Conservation (phyloP, 169 alveolate genomes). For the Eimeria mitis region DNA sequence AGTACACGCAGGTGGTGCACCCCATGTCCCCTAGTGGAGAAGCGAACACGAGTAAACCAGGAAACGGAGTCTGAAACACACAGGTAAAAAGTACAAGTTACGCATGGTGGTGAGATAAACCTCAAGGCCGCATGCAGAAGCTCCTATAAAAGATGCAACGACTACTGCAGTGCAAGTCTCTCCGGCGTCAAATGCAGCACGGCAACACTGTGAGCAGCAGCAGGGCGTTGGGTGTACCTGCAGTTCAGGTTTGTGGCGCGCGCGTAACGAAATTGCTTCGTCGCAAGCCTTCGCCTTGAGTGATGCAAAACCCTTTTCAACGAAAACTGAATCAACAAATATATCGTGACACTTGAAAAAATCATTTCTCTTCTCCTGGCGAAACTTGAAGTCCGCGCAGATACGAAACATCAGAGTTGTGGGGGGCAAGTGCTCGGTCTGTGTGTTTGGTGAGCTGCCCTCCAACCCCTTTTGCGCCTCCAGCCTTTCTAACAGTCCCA, state of each 20-base stretch:
- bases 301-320: constrained; percentile 46
- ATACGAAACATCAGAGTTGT: constrained; percentile 71
- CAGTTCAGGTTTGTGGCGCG: constrained; percentile 42
- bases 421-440: constrained; percentile 31
- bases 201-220: not conserved
- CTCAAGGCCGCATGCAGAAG: not conserved
- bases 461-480: constrained; percentile 20
- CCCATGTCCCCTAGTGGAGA: constrained; percentile 34
- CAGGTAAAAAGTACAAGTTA: not conserved
- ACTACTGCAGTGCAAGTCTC: not conserved
- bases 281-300: constrained; percentile 58
- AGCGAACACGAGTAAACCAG: constrained; percentile 36
- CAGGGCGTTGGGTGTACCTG: constrained; percentile 4
- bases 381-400: constrained; percentile 79
- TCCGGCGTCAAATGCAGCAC: not conserved
- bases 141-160: not conserved
- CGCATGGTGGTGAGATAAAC: not conserved
- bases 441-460: not conserved
- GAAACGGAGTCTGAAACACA: constrained; percentile 73
- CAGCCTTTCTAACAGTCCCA: constrained; percentile 49
- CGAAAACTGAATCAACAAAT: constrained; percentile 42
- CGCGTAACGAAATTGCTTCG: constrained; percentile 52
- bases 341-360: constrained; percentile 71
- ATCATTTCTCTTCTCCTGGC: constrained; percentile 75
- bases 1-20: constrained; percentile 62